Conservation (phyloP, 1,284 basidiomycete species). For the Trichosporon sp. region DNA sequence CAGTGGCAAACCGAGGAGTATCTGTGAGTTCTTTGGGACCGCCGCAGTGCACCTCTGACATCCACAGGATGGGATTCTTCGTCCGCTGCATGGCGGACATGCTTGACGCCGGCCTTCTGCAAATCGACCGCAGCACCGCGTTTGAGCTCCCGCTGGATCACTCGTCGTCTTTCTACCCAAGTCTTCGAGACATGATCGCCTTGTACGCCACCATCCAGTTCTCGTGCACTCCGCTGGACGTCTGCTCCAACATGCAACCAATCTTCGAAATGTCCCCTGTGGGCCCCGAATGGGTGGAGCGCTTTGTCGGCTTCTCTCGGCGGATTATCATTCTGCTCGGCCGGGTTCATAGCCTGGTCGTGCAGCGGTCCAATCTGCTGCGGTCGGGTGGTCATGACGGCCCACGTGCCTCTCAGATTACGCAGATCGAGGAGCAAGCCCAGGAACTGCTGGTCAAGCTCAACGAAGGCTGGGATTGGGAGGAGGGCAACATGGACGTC, state of each 20-base stretch:
- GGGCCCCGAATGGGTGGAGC: constrained; percentile 23
- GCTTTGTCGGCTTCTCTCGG: constrained; percentile 20
- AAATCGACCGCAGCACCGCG: constrained; percentile 12
- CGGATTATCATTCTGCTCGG: constrained; percentile 16
- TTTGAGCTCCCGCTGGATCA: constrained; percentile 10
- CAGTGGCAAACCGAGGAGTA: constrained; percentile 23
- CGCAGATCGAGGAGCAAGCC: constrained; percentile 9
- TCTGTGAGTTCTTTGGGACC: constrained; percentile 4
- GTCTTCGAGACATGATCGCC: constrained; percentile 20
- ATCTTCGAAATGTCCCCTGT: constrained; percentile 5
- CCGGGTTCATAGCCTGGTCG: constrained; percentile 17
- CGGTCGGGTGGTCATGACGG: constrained; percentile 5
- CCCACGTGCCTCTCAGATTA: constrained; percentile 1
- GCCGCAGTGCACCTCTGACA: not conserved
- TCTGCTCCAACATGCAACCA: not conserved
- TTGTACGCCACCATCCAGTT: constrained; percentile 17
- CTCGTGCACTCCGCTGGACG: constrained; percentile 9
- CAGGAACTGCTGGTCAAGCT: constrained; percentile 9
- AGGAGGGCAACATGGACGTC: constrained; percentile 7
- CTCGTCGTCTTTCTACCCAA: constrained; percentile 10
- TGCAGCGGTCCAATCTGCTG: constrained; percentile 8
- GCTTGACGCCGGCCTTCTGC: constrained; percentile 12
- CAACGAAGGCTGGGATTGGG: constrained; percentile 13
- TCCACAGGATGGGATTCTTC: constrained; percentile 18
- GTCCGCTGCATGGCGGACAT: constrained; percentile 25